Base-by-base conservation (phyloP, 2,329 filamentous ascomycete species). In the Aureobasidium sp. region DNA sequence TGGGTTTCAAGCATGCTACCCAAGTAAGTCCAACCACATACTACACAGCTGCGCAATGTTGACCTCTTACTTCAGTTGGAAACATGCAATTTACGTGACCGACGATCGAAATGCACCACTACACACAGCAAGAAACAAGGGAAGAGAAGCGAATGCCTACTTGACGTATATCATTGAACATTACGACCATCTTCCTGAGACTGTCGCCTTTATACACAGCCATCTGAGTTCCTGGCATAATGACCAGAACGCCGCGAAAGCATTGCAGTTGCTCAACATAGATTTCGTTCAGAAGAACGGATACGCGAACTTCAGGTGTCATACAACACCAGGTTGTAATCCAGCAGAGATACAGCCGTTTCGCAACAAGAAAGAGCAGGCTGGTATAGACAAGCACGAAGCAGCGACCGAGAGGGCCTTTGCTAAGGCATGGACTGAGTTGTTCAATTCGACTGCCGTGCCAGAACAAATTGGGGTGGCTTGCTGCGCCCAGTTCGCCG, bases 401-500 rank as follows among this genome's bases (percentile, higher is more conserved):
- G 79, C 63, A 15, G 43, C 79, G 63, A 79, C 79, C 1, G 80
- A 80, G 0, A 74, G 76, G 36, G 77, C 78, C 63, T 82, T 79
- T 65, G 77, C 77, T 47, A 70, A 73, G 29, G 79, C 77, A 0
- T 83, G 81, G 64, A 73, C 76, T 69, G 73, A 76, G n/a, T 66
- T 84, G 3, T 82, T 84, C 63, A 76, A 76, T 2, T 71, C 65
- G 2, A 63, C 66, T 5, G 62, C 69, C 15, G 72, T 78, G 0
- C 81, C 81, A 0, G 67, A 74, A 17, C 68, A 70, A 20, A 77
- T 84, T 5, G 81, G 78, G 0, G 78, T 79, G 1, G 77, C 77
- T 29, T 84, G 82, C 66, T 84, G 82, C 65, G 81, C 81, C 3
- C 82, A 84, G 64, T 83, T 84, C 67, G 81, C 78, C 0, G 80